Evolutionary conservation across 2,329 filamentous ascomycete genomes (phyloP), one percentile per base, ranked within the genome.

Genomic region (Claviceps monticola): DNA sequence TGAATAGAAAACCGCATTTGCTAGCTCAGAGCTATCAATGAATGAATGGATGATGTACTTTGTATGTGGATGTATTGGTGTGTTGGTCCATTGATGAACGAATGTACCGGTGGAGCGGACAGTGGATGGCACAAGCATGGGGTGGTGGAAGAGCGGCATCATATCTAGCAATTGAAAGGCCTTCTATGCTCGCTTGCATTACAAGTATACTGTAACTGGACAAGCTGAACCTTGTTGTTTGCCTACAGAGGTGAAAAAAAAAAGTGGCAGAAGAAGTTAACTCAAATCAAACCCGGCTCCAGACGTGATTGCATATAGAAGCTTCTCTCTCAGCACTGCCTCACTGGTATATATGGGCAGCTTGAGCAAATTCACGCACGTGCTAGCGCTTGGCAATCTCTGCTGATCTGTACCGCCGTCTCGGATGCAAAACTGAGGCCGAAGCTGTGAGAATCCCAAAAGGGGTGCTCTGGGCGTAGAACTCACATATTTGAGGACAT

Each of bases 401-500:
- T 95, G 88, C 53, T 69, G 62, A 38, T 69, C 67, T 6, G 59
- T 60, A 6, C 66, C 68, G 1, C 82, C 83, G 67, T 98, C 93
- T 4, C 93, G 74, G 56, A 98, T 97, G 62, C 83, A 91, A 66
- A 98, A 98, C 41, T 76, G 74, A 2, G 93, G 93, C 52, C 83
- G 86, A 56, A 98, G 70, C 61, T 93, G 86, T 17, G 81, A 80
- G 63, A 98, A 98, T 0, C 93, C 93, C 3, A 97, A 71, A 45
- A 98, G 71, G 2, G 93, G 93, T 34, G 90, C 91, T 39, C 93
- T 76, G 0, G 93, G 91, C 9, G 93, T 96, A 29, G 85, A 91
- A 5, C 90, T 98, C 46, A 97, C 93, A 59, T 96, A 98, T 62
- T 95, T 95, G 56, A 98, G 76, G 54, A 98, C 86, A 52, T 90